phyloP scores from a whole-genome alignment of 495 filamentous ascomycete species.

The Podospora didyma region DNA sequence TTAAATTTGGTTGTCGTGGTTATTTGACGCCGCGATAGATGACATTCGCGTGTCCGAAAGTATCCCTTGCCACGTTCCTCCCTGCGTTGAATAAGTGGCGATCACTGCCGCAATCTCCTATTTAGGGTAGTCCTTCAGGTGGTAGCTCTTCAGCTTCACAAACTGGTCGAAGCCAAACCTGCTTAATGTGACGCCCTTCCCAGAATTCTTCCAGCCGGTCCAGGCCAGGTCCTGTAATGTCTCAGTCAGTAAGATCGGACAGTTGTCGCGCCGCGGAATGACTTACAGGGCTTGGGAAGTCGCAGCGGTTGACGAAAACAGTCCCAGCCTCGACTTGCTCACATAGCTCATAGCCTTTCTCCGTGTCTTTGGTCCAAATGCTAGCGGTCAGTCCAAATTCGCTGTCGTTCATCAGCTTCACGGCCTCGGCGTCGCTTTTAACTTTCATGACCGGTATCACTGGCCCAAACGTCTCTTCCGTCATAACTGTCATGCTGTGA shows the following conservation, averaged over 20 bases:
- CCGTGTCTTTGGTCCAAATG: conserved; percentile 92
- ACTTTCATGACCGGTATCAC: conserved; percentile 95
- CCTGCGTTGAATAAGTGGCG: conserved; percentile 11
- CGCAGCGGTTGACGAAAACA: conserved; percentile 92
- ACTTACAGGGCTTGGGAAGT: conserved; percentile 88
- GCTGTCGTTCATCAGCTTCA: conserved; percentile 89
- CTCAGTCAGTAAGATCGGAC: conserved; percentile 1
- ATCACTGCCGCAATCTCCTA: conserved; percentile 29
- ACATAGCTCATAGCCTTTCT: conserved; percentile 68
- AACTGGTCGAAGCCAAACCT: conserved; percentile 92
- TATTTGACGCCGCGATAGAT: conserved; percentile 7
- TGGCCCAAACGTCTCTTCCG: conserved; percentile 92
- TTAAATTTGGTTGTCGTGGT: conserved; percentile 4
- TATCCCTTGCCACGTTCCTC: conserved; percentile 20
- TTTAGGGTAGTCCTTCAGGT: conserved; percentile 85
- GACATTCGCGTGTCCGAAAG: conserved; percentile 4
- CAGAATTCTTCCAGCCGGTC: conserved; percentile 97
- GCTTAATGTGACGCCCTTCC: conserved; percentile 84
- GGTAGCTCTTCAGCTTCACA: conserved; percentile 91
- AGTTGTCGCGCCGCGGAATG: background rate
- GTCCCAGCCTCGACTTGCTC: conserved; percentile 89
- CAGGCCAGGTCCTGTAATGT: conserved; percentile 79
- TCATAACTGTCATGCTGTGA: conserved; percentile 88
- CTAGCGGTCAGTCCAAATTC: conserved; percentile 94
- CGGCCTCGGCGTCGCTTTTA: conserved; percentile 73